Evolutionary conservation across 768 basidiomycete species (phyloP).

Genomic region (Rhodotorula toruloides): DNA sequence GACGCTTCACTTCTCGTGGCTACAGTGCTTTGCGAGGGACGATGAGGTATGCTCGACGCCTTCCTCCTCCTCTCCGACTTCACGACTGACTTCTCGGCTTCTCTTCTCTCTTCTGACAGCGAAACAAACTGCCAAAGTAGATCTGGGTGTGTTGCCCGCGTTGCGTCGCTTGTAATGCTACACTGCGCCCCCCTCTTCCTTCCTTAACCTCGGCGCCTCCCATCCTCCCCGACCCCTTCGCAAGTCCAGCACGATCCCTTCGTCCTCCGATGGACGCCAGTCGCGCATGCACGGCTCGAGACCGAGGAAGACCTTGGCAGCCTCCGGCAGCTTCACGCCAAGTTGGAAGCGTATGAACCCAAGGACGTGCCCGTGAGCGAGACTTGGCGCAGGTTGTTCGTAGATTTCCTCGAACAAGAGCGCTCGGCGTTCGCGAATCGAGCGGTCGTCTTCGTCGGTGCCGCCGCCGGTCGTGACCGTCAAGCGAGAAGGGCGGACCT

Average conservation of each 20-base stretch:
- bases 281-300: background rate
- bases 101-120: slow-evolving; percentile 48
- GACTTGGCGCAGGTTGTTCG: background rate
- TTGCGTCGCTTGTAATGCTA: background rate
- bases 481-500: background rate
- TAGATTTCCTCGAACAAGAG: slow-evolving; percentile 45
- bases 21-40: slow-evolving; percentile 78
- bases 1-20: no score
- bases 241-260: slow-evolving; percentile 21
- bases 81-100: slow-evolving; percentile 29
- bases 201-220: background rate
- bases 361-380: background rate
- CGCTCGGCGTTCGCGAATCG: slow-evolving; percentile 58
- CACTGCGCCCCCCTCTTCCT: background rate
- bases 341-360: background rate
- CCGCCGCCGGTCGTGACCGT: slow-evolving; percentile 49
- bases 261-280: slow-evolving; percentile 2
- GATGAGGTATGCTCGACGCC: slow-evolving; percentile 56
- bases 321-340: no score
- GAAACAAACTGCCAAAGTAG: slow-evolving; percentile 94
- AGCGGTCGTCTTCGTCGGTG: slow-evolving; percentile 57
- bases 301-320: background rate
- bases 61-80: no score
- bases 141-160: no score
- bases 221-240: slow-evolving; percentile 7